Evolutionary conservation across 805 yeast genomes (phyloP).

Genomic region (Schwanniomyces pseudopolymorphus): DNA sequence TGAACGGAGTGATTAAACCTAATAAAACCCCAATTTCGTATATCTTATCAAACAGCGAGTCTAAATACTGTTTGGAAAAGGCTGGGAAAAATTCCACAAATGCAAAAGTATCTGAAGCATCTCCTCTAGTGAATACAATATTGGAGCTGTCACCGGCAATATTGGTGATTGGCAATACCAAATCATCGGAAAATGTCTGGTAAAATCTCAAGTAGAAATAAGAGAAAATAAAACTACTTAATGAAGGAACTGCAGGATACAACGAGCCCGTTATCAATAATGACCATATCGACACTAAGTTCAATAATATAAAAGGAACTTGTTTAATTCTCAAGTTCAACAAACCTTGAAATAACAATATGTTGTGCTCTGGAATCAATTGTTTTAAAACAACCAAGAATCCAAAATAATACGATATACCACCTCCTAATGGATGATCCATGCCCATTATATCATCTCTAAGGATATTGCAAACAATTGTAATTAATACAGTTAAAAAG

Average conservation of each 20-base stretch:
- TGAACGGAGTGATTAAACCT: constrained; percentile 59
- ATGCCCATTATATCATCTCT: constrained; percentile 36
- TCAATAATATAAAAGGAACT: constrained; percentile 49
- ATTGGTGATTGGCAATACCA: constrained; percentile 49
- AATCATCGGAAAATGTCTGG: constrained; percentile 58
- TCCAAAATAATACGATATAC: constrained; percentile 52
- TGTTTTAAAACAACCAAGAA: constrained; percentile 58
- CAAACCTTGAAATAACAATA: constrained; percentile 46
- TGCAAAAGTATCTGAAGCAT: constrained; percentile 87
- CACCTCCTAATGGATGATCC: constrained; percentile 51
- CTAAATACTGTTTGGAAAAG: constrained; percentile 48
- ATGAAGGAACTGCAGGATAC: constrained; percentile 57
- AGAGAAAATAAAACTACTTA: constrained; percentile 59
- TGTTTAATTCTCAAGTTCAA: constrained; percentile 57
- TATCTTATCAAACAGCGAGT: constrained; percentile 45
- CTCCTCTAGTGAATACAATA: constrained; percentile 56
- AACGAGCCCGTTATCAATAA: constrained; percentile 28
- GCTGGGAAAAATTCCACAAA: constrained; percentile 83
- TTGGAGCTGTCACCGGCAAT: constrained; percentile 23
- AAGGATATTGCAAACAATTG: constrained; percentile 36
- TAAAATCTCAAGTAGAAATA: constrained; percentile 80
- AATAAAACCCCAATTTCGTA: constrained; percentile 40
- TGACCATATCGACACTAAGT: constrained; percentile 36
- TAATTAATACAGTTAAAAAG: constrained; percentile 45
- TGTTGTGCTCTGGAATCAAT: constrained; percentile 56